Evolutionary conservation across 148 eudicot genomes (phyloP).

Genomic region (Limonium bicolor): DNA sequence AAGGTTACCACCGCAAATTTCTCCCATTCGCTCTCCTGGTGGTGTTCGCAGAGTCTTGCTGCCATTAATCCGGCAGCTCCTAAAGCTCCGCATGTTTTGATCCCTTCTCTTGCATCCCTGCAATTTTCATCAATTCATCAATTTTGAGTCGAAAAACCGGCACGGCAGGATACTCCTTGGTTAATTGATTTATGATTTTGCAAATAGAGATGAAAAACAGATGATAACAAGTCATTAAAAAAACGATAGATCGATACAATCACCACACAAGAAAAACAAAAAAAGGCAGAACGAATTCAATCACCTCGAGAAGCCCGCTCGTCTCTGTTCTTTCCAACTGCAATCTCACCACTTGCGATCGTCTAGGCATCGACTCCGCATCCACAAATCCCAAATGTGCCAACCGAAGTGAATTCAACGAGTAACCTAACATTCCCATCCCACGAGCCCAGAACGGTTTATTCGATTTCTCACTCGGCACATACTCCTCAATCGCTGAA

Average conservation of each 20-base stretch:
- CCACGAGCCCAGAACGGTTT: conserved; percentile 90
- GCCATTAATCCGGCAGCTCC: conserved; percentile 79
- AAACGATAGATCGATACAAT: background rate
- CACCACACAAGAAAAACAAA: background rate
- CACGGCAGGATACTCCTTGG: no score
- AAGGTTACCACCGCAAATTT: conserved; percentile 78
- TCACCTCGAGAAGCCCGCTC: conserved; percentile 35
- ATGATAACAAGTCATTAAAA: background rate
- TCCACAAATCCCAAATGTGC: conserved; percentile 35
- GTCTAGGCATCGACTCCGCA: conserved; percentile 16
- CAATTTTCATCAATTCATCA: no score
- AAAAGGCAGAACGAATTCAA: background rate
- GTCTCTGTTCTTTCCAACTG: conserved; percentile 25
- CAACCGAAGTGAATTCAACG: conserved; percentile 55
- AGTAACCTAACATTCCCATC: conserved; percentile 66
- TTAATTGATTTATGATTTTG: no score
- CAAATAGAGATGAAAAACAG: no score
- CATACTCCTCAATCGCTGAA: conserved; percentile 54
- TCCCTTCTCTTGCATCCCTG: conserved; percentile 66
- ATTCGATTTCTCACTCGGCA: conserved; percentile 36
- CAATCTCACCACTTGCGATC: conserved; percentile 36
- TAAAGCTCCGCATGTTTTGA: conserved; percentile 52
- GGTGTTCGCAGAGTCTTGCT: conserved; percentile 37
- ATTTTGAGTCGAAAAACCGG: no score
- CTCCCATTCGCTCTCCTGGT: conserved; percentile 55